These are phyloP conservation scores for Apophysomyces ossiformis DNA, from an alignment of 371 early-diverging fungal genomes.

Conservation along the genomic window DNA sequence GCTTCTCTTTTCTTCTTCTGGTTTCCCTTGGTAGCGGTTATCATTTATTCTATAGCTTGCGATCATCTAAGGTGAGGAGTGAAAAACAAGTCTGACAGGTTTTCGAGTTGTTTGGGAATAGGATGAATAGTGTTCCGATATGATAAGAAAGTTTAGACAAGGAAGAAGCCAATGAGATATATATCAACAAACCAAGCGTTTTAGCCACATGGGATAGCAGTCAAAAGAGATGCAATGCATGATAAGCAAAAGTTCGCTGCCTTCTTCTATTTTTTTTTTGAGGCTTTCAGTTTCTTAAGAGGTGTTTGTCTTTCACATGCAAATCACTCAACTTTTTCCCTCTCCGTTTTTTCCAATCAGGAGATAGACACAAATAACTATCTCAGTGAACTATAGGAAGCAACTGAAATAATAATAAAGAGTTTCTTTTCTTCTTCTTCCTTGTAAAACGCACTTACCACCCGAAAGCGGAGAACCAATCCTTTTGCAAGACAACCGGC, in stretches of 20 bases:
- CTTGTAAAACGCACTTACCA: slow-evolving; percentile 5
- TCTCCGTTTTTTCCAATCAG: slow-evolving; percentile 8
- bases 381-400: not conserved
- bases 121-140: too few species aligned
- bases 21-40: too few species aligned
- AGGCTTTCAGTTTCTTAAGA: not conserved
- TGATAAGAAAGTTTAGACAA: too few species aligned
- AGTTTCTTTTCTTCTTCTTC: not conserved
- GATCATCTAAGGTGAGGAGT: too few species aligned
- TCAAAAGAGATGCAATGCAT: not conserved
- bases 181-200: too few species aligned
- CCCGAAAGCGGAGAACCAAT: not conserved
- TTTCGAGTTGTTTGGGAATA: too few species aligned
- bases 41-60: too few species aligned
- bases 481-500: not conserved
- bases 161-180: too few species aligned
- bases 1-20: too few species aligned
- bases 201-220: not conserved
- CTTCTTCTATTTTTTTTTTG: too few species aligned
- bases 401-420: not conserved
- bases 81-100: too few species aligned
- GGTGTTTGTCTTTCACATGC: slow-evolving; percentile 8
- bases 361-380: slow-evolving; percentile 5
- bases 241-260: too few species aligned
- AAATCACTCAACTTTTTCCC: slow-evolving; percentile 2